phyloP scores from a whole-genome alignment of 805 yeast species.

The Candida suzukii region DNA sequence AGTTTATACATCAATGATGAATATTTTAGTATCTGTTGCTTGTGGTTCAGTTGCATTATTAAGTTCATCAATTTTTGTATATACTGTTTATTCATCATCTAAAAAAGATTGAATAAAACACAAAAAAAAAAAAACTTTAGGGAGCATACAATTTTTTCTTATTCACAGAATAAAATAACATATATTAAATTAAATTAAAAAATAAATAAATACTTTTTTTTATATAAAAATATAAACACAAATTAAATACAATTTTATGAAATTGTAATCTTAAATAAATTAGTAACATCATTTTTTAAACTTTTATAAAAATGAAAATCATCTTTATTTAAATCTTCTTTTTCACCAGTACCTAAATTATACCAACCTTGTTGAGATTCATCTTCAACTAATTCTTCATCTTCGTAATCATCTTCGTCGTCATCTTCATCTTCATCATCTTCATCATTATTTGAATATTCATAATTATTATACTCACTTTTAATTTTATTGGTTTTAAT shows the following conservation, averaged over 20 bases:
- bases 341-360: conserved; percentile 4
- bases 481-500: conserved; percentile 15
- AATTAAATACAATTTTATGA: not conserved
- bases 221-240: not conserved
- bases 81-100: conserved; percentile 50
- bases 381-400: not conserved
- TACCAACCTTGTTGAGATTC: conserved; percentile 14
- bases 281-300: conserved; percentile 15
- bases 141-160: not conserved
- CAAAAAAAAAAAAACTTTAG: no score
- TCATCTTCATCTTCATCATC: conserved; percentile 1
- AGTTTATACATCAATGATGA: conserved; percentile 61
- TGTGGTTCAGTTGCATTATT: conserved; percentile 72
- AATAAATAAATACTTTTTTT: not conserved
- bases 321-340: conserved; percentile 5
- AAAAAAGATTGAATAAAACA: conserved; percentile 40
- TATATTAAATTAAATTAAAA: not conserved
- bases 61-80: conserved; percentile 60
- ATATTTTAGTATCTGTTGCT: conserved; percentile 55
- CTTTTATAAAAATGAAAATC: conserved; percentile 20
- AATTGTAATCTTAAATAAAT: conserved; percentile 7
- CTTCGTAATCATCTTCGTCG: not conserved
- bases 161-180: not conserved
- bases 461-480: conserved; percentile 18
- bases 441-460: conserved; percentile 7